A percentile compares a stretch with the other conserved stretches of the same genome.
Evolutionary conservation across 768 basidiomycete species (phyloP).

Genomic region (Mycena epipterygia): DNA sequence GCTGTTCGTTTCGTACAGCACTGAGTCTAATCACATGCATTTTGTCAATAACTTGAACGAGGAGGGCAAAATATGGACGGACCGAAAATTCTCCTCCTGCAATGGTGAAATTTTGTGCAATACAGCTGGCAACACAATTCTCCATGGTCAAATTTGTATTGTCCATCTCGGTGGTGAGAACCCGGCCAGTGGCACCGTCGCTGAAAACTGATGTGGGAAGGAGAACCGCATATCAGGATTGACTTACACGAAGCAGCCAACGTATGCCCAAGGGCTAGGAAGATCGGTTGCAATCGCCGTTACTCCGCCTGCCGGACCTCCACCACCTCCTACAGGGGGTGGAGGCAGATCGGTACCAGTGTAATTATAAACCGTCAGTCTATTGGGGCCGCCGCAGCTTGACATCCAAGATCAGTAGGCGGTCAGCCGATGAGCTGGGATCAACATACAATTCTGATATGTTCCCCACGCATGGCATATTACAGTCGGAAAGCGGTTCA

Average conservation of each 20-base stretch:
- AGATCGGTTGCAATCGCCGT: conserved; percentile 66
- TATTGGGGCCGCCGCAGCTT: conserved; percentile 77
- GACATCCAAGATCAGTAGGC: neutral
- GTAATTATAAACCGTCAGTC: conserved; percentile 77
- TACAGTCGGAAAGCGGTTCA: conserved; percentile 66
- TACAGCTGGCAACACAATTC: conserved; percentile 73
- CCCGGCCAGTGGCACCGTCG: conserved; percentile 75
- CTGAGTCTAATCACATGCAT: conserved; percentile 38
- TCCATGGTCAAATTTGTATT: conserved; percentile 64
- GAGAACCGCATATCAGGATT: neutral
- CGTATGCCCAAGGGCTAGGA: conserved; percentile 70
- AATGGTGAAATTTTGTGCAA: conserved; percentile 66
- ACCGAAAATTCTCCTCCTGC: conserved; percentile 83
- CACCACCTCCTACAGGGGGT: conserved; percentile 48
- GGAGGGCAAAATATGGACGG: conserved; percentile 40
- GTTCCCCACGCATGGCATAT: conserved; percentile 77
- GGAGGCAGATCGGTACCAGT: conserved; percentile 70
- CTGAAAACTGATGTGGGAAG: conserved; percentile 41
- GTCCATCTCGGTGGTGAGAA: conserved; percentile 58
- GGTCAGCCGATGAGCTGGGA: too few species aligned
- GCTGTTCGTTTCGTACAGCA: too few species aligned
- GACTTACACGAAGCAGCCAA: conserved; percentile 74
- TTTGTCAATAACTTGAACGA: neutral
- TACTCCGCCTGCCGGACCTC: conserved; percentile 40
- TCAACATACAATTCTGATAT: conserved; percentile 60